Base-by-base conservation (phyloP, 441 rosid genomes). In the Biscutella laevigata region DNA sequence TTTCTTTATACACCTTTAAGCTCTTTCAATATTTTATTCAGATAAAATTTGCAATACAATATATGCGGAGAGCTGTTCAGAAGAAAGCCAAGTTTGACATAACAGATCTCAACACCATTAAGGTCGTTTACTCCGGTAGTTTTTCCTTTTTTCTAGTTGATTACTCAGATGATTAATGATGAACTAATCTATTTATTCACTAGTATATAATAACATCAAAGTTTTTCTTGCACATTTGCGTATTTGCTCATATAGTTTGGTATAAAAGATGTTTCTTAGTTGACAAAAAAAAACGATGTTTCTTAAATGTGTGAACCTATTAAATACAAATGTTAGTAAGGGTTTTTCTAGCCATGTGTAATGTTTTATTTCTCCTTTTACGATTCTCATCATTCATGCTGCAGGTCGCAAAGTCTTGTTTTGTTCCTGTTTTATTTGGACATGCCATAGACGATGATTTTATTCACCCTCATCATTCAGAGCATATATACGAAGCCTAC, bases 361-460 rank as follows among this genome's bases (percentile, higher is more conserved):
- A 32, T 64, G 26, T 32, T 47, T 12, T 32, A 13, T 53, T 28
- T 35, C 12, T 49, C 28, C 1, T 7, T 15, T 22, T 53, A 3
- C 17, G 36, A n/a, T 5, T 28, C 38, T 41, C 45, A 10, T 22
- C 19, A 15, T 48, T 44, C 40, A 47, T 32, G 22, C 65, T 59
- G 5, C 72, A 94, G 99, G 95, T 83, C 59, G 99, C 97, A 11
- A 80, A 82, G 44, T 81, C 84, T 43, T 84, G 91, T 82, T 94
- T 94, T 67, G 99, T 89, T 71, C 99, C 99, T 6, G 99, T 66
- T 62, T 77, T 94, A 59, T 74, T 94, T 72, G 99, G 99, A 50
- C 99, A 89, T 78, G 99, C 88, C 46, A 59, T 57, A 29, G 96
- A 80, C 58, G 99, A 94, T 75, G 99, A 94, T 70, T 94, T 94